A percentile compares a stretch with the other conserved stretches of the same genome.
Conservation (phyloP, 495 filamentous ascomycete species). For the Penicillium fimorum region DNA sequence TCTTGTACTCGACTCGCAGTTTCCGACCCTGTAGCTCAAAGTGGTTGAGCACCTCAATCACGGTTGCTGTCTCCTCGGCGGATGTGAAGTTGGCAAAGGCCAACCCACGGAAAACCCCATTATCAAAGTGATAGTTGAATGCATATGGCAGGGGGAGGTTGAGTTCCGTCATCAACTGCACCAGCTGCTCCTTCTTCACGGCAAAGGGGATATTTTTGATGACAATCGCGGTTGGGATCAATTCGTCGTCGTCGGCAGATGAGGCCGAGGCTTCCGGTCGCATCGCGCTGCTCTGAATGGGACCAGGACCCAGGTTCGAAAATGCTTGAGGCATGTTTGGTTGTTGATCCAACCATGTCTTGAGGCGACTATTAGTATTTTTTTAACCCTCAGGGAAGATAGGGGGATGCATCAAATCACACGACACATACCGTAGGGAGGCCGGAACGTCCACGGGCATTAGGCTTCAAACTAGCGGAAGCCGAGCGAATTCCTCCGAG, state of each 20-base stretch:
- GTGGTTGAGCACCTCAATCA: conserved; percentile 90
- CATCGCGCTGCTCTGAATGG: conserved; percentile 52
- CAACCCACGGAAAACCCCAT: conserved; percentile 92
- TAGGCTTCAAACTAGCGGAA: conserved; percentile 57
- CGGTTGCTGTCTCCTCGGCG: conserved; percentile 83
- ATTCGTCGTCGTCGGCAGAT: conserved; percentile 68
- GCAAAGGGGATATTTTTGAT: conserved; percentile 99
- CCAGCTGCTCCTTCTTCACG: conserved; percentile 93
- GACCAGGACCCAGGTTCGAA: conserved; percentile 51
- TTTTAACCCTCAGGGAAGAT: background rate
- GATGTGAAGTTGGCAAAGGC: conserved; percentile 99
- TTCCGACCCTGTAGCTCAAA: conserved; percentile 94
- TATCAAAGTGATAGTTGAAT: conserved; percentile 99
- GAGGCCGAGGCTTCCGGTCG: conserved; percentile 49
- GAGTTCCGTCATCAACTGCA: conserved; percentile 87
- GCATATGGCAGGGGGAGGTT: conserved; percentile 91
- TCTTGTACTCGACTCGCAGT: conserved; percentile 96
- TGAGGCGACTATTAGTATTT: background rate
- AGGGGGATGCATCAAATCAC: background rate
- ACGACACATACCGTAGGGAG: conserved; percentile 56
- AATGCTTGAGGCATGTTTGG: conserved; percentile 54
- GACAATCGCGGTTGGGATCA: conserved; percentile 97
- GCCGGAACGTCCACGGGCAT: conserved; percentile 51
- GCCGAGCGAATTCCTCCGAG: conserved; percentile 54
- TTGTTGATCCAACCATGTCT: conserved; percentile 63